Base-by-base conservation (phyloP, 2,329 filamentous ascomycete species). In the Parastagonospora nodorum region DNA sequence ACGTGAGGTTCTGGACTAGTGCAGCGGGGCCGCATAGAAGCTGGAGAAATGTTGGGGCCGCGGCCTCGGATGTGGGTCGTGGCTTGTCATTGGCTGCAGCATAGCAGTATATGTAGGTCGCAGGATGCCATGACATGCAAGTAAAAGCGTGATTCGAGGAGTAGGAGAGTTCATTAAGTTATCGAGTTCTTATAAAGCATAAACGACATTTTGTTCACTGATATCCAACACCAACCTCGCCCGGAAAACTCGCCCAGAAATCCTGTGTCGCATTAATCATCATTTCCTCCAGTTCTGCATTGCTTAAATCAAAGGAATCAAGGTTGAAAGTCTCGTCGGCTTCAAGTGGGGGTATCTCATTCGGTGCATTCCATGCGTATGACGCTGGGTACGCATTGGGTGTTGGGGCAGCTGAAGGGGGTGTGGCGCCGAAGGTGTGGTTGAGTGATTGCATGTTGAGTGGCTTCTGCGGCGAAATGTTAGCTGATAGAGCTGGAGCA, bases 211-310 rank as follows among this genome's bases (percentile, higher is more conserved):
- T 39, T 40, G 10, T 27, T 43, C 12, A 55, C 32, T 51, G 47
- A 49, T 67, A 70, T 4, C 65, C 69, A 15, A 66, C 68, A 14
- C 70, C 71, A 5, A 74, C 72, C 43, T 75, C 72, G 4, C 72
- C 72, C 0, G 72, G 72, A 41, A 75, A 74, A 16, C 66, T 68
- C 11, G 63, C 70, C 72, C 72, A 75, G 33, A 75, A 75, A 6
- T 74, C 72, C 47, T 74, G 71, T 27, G 72, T 74, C 8, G 69
- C 69, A 46, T 64, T 70, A 45, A 71, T 67, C 60, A 74, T 70
- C 47, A 72, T 68, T n/a, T 70, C 67, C 37, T 74, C 69, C 39
- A 75, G 57, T 14, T 73, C 72, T 4, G 67, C 68, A 30, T 67
- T 70, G 0, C 64, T 64, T 32, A 74, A 53, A 24, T 73, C 66